Evolutionary conservation across 257 asterid species (phyloP).

Genomic region (Solanum lycopersicoides): DNA sequence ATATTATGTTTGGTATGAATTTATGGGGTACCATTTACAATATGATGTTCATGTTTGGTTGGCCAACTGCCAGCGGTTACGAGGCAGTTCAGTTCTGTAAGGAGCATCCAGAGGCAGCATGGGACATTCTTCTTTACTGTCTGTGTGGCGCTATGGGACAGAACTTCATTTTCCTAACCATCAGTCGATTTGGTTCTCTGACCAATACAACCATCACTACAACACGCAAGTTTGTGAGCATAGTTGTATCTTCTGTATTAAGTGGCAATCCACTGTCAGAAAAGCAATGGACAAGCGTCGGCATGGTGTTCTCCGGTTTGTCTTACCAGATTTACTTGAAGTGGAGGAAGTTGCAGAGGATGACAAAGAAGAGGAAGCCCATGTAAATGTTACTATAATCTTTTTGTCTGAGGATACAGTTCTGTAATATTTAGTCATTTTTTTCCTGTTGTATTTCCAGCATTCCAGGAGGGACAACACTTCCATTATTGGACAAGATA

Average conservation of each 20-base stretch:
- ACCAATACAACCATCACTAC: slow-evolving; percentile 97
- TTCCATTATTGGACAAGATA: not conserved
- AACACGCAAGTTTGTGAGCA: slow-evolving; percentile 94
- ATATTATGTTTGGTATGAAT: slow-evolving; percentile 98
- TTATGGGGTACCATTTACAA: slow-evolving; percentile 96
- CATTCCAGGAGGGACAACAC: not conserved
- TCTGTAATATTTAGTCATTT: not conserved
- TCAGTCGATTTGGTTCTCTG: slow-evolving; percentile 87
- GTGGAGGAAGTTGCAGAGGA: slow-evolving; percentile 64
- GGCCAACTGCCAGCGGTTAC: slow-evolving; percentile 75
- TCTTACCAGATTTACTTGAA: slow-evolving; percentile 85
- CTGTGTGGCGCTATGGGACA: slow-evolving; percentile 97
- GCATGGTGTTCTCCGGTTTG: slow-evolving; percentile 89
- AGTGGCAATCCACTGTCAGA: slow-evolving; percentile 82
- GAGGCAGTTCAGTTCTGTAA: slow-evolving; percentile 72
- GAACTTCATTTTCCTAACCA: slow-evolving; percentile 81
- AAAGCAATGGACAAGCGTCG: slow-evolving; percentile 84
- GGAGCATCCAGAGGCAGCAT: slow-evolving; percentile 94
- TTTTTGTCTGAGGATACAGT: slow-evolving; percentile 6
- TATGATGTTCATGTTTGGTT: slow-evolving; percentile 79
- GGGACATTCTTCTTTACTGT: slow-evolving; percentile 87
- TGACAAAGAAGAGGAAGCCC: slow-evolving; percentile 66
- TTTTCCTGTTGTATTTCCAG: not conserved
- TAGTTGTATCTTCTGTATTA: slow-evolving; percentile 75
- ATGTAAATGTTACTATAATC: slow-evolving; percentile 12